Evolutionary conservation across 352 stramenopile genomes (phyloP), one percentile per base, ranked within the genome.

Genomic region (Pythium rhizo-oryzae): DNA sequence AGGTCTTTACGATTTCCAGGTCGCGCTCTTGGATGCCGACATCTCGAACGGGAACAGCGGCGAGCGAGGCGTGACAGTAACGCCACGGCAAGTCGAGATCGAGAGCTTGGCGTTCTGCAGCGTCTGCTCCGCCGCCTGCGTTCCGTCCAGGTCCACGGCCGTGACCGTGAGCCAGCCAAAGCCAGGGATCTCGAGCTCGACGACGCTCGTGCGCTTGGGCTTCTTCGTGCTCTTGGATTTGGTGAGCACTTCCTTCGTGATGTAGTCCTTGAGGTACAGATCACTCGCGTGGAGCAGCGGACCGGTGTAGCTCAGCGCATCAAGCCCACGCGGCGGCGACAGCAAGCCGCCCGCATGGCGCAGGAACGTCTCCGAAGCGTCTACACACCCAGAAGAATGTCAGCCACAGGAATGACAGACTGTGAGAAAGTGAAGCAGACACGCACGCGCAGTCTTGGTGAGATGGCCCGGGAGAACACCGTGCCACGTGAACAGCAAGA

Each of bases 81-180:
- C 65, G 1, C 87, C 85, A 23, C 81, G 76, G 46, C 82, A 92
- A 12, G 84, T 89, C 57, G 77, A 80, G 8, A 96, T 67, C 12
- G 79, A 73, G 63, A 96, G 83, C 49, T 84, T 89, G 13, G 65
- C 84, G 21, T 88, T 70, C 11, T 70, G 63, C 25, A 96, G 76
- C 33, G 87, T 96, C 53, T 81, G 78, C 62, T 85, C 75, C 19
- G 84, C 79, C n/a, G 83, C 73, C 12, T 69, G 51, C 7, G 87
- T 92, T 51, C 87, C 85, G 52, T 96, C 85, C n/a, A 96, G 69
- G 64, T 94, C 85, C 11, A 96, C 82, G 19, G 85, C 82, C 0
- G 87, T 93, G 59, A 94, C 77, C 3, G 78, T 82, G 18, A 94
- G 74, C 87, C 87, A 96, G 19, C 87, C 85, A 69, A 96, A 94